Conservation (phyloP, 192 early-diverging fungal species). For the Tieghemiomyces parasiticus region DNA sequence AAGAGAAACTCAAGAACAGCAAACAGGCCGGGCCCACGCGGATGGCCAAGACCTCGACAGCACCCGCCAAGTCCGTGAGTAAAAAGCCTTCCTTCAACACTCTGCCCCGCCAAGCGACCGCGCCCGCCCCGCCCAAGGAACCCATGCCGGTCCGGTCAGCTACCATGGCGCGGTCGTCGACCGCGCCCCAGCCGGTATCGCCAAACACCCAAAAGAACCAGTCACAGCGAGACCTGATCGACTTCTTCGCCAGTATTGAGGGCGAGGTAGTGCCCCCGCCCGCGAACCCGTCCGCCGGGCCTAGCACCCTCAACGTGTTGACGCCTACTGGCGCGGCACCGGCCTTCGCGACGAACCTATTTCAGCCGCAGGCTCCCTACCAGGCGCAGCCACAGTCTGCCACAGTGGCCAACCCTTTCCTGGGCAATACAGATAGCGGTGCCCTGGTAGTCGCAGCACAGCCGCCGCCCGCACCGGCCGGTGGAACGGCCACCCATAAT, state of each 20-base stretch:
- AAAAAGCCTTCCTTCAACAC: not conserved
- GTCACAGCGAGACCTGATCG: slow-evolving; percentile 27
- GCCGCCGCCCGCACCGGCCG: not conserved
- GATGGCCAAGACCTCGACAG: not conserved
- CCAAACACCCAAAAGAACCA: not conserved
- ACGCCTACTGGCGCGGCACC: too few species aligned
- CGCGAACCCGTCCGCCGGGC: not conserved
- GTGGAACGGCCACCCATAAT: slow-evolving; percentile 12
- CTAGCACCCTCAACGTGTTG: not conserved
- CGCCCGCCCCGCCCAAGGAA: too few species aligned
- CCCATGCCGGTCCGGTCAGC: too few species aligned
- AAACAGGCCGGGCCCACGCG: slow-evolving; percentile 14
- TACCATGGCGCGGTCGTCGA: not conserved
- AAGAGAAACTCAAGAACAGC: slow-evolving; percentile 16
- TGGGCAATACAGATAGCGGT: not conserved
- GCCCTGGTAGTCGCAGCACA: not conserved
- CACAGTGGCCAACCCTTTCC: too few species aligned
- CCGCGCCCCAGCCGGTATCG: not conserved
- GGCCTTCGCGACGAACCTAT: too few species aligned
- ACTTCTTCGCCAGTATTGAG: slow-evolving; percentile 37
- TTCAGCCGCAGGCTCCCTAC: too few species aligned
- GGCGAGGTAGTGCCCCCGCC: slow-evolving; percentile 13
- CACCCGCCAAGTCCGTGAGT: not conserved
- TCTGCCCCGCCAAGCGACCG: not conserved
- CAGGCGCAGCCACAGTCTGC: too few species aligned